These are phyloP conservation scores for Oryza meyeriana DNA, from an alignment of 176 grass and related monocot genomes.

Conservation along the genomic window DNA sequence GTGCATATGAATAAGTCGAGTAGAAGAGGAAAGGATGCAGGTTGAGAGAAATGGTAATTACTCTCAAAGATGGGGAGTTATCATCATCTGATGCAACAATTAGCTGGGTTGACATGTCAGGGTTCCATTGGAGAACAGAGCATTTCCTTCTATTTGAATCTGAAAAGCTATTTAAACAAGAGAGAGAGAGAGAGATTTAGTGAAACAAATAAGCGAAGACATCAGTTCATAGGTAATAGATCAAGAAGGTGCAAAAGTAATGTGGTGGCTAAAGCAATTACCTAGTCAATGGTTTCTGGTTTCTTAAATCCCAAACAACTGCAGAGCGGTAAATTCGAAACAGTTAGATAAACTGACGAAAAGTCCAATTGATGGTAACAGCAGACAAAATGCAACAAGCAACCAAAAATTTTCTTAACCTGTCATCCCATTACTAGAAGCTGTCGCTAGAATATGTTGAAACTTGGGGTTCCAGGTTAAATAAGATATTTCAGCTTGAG, in stretches of 20 bases:
- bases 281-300: slow-evolving; percentile 86
- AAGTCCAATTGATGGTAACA: slow-evolving; percentile 6
- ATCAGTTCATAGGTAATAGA: background rate
- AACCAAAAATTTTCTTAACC: slow-evolving; percentile 46
- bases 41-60: slow-evolving; percentile 43
- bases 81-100: slow-evolving; percentile 98
- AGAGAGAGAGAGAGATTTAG: slow-evolving; percentile 8
- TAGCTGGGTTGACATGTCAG: slow-evolving; percentile 88
- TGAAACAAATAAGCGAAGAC: slow-evolving; percentile 14
- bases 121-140: slow-evolving; percentile 99
- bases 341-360: slow-evolving; percentile 23
- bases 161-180: slow-evolving; percentile 68
- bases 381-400: background rate
- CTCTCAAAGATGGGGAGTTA: slow-evolving; percentile 81
- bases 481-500: slow-evolving; percentile 88
- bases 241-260: slow-evolving; percentile 17
- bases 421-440: slow-evolving; percentile 93
- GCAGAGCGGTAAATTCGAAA: slow-evolving; percentile 27
- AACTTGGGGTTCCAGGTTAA: slow-evolving; percentile 97
- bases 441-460: slow-evolving; percentile 85
- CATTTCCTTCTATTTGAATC: slow-evolving; percentile 83
- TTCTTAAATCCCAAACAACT: slow-evolving; percentile 99
- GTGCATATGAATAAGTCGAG: background rate
- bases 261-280: slow-evolving; percentile 29
- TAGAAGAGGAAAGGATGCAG: background rate